Conservation (phyloP, 2,329 filamentous ascomycete species). For the Pseudogymnoascus sp. region DNA sequence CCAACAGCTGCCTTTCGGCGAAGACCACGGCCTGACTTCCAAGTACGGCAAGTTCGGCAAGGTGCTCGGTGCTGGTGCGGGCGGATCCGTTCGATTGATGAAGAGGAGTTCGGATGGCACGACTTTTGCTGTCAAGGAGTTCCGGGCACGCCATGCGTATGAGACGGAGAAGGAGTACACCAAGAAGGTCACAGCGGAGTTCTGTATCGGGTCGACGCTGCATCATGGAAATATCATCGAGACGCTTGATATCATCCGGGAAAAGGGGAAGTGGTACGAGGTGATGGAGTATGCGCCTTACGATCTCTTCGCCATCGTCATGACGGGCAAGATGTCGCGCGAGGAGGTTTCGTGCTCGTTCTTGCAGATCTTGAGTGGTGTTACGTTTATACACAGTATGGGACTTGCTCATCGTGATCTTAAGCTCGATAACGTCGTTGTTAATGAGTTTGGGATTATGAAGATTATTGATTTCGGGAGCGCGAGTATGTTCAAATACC, state of each 20-base stretch:
- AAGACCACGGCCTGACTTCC: constrained; percentile 81
- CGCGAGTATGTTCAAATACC: constrained; percentile 93
- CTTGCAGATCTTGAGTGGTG: constrained; percentile 87
- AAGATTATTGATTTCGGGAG: constrained; percentile 99
- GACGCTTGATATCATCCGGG: constrained; percentile 90
- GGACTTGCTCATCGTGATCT: constrained; percentile 90
- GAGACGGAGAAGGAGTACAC: constrained; percentile 93
- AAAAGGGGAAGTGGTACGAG: constrained; percentile 92
- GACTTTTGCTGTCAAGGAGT: constrained; percentile 97
- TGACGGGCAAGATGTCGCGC: constrained; percentile 94
- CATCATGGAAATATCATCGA: constrained; percentile 99
- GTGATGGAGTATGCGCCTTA: constrained; percentile 98
- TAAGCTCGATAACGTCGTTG: constrained; percentile 96
- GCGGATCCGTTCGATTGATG: constrained; percentile 89
- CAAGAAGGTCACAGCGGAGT: constrained; percentile 97
- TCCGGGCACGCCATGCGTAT: constrained; percentile 82
- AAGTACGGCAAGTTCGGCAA: constrained; percentile 96
- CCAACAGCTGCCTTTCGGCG: constrained; percentile 76
- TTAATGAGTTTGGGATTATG: constrained; percentile 95
- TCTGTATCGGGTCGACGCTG: constrained; percentile 92
- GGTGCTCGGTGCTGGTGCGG: constrained; percentile 86
- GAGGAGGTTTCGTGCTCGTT: constrained; percentile 89
- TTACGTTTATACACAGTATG: constrained; percentile 91
- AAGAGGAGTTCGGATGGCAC: constrained; percentile 86
- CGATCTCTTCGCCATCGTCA: constrained; percentile 95